Conservation (phyloP, 1,139 yeast species). For the Yamadazyma friedrichii region DNA sequence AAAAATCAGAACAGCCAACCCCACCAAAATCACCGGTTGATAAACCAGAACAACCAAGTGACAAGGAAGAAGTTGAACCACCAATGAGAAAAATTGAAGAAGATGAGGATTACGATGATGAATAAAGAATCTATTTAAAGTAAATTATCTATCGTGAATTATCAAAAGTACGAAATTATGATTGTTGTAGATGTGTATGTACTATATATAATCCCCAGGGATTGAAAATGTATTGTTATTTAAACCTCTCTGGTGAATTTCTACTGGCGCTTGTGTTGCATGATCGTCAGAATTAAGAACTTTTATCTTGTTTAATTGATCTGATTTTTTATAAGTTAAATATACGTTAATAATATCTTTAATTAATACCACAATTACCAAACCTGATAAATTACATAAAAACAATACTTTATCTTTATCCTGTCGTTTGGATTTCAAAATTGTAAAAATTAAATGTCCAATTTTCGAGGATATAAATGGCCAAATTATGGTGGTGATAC, state of each 20-base stretch:
- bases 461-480: conserved; percentile 39
- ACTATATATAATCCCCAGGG: conserved; percentile 5
- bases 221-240: conserved; percentile 4
- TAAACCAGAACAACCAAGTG: conserved; percentile 24
- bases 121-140: conserved; percentile 23
- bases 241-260: not conserved
- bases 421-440: conserved; percentile 10
- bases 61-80: conserved; percentile 49
- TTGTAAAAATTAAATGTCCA: conserved; percentile 24
- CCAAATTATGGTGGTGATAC: conserved; percentile 39
- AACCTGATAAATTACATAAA: conserved; percentile 33
- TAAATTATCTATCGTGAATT: not conserved
- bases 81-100: conserved; percentile 78
- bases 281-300: conserved; percentile 14
- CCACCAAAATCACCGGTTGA: conserved; percentile 5
- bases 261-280: not conserved
- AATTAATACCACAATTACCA: conserved; percentile 30
- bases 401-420: conserved; percentile 27
- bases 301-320: conserved; percentile 23
- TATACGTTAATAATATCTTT: conserved; percentile 36
- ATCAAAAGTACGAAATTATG: not conserved
- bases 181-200: conserved; percentile 2
- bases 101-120: conserved; percentile 79
- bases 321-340: conserved; percentile 26
- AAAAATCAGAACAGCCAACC: not conserved